These are phyloP conservation scores for Avena atlantica DNA, from an alignment of 176 grass and related monocot species.

Conservation along the genomic window DNA sequence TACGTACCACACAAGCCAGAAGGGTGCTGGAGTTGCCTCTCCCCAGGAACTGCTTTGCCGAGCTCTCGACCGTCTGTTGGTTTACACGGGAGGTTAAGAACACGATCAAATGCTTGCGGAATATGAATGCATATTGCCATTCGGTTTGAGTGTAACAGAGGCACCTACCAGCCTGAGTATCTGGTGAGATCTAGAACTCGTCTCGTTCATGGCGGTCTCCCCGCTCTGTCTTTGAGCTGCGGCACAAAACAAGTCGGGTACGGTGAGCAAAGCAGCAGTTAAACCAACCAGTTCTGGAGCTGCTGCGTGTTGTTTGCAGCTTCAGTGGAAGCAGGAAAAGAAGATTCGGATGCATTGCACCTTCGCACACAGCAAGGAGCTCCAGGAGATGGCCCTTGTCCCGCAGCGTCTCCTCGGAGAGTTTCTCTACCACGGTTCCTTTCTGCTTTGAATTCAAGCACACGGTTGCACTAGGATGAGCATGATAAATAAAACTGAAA, in stretches of 20 bases:
- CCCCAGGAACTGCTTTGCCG: conserved; percentile 55
- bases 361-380: conserved; percentile 83
- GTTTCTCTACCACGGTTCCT: conserved; percentile 92
- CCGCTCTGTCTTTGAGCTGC: conserved; percentile 90
- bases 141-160: neutral
- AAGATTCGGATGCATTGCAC: conserved; percentile 29
- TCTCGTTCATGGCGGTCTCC: conserved; percentile 83
- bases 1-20: conserved; percentile 67
- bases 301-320: neutral
- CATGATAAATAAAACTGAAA: neutral
- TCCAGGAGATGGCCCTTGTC: conserved; percentile 83
- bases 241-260: neutral
- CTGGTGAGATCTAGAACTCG: conserved; percentile 92
- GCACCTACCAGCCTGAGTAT: conserved; percentile 85
- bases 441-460: conserved; percentile 54
- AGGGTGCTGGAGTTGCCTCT: conserved; percentile 72
- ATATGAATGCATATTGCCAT: neutral
- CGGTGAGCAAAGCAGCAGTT: neutral
- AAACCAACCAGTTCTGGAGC: neutral
- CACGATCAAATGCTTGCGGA: neutral
- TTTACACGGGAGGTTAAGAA: conserved; percentile 31
- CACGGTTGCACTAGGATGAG: conserved; percentile 1
- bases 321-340: neutral
- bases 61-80: conserved; percentile 76
- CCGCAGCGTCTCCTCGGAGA: conserved; percentile 74